These are phyloP conservation scores for Lithocarpus polystachyus DNA, from an alignment of 306 rosid genomes.

Conservation along the genomic window DNA sequence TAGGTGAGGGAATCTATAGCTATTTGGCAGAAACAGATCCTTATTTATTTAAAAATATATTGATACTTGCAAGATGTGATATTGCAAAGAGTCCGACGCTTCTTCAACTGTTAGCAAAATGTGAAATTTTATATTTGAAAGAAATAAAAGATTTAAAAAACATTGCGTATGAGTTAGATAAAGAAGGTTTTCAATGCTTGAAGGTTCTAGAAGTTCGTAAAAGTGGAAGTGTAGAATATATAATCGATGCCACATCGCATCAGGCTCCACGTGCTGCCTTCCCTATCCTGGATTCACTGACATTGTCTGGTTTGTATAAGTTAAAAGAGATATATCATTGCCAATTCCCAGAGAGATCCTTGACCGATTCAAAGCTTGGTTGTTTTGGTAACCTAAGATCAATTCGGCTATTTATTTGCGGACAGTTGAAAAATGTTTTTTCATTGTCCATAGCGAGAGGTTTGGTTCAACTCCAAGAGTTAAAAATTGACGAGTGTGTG, in stretches of 20 bases:
- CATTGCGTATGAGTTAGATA: no score
- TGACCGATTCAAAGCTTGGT: not conserved
- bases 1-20: fast-evolving
- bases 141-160: no score
- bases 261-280: not conserved
- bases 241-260: not conserved
- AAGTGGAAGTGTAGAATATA: conserved; percentile 10
- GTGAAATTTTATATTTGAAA: no score
- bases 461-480: no score
- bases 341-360: not conserved
- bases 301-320: fast-evolving
- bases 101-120: no score
- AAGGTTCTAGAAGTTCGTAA: no score
- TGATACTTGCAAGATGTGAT: not conserved
- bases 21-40: not conserved
- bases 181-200: no score
- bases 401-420: fast-evolving
- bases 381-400: not conserved
- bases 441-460: no score
- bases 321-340: not conserved
- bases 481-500: fast-evolving
- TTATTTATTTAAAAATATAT: conserved; percentile 11
- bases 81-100: no score
- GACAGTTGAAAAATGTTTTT: not conserved
- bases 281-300: not conserved